A percentile compares a stretch with the other conserved stretches of the same genome.
Evolutionary conservation across 495 filamentous ascomycete species (phyloP).

Genomic region (Rhypophila decipiens): DNA sequence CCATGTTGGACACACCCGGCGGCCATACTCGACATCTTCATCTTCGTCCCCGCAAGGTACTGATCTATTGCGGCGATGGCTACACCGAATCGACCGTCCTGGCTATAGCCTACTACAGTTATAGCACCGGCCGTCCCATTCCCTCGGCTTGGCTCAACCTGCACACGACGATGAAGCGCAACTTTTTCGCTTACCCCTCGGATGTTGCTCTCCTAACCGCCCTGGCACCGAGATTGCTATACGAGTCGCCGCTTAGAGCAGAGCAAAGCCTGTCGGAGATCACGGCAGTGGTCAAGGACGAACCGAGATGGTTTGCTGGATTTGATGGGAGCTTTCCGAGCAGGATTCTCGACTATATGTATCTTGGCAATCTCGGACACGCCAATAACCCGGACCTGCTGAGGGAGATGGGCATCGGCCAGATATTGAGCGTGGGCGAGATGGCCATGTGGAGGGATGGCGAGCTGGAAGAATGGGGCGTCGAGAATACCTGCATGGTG

Average conservation of each 20-base stretch:
- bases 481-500: constrained; percentile 69
- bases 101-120: constrained; percentile 85
- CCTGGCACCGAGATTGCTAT: constrained; percentile 66
- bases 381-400: constrained; percentile 88
- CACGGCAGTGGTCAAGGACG: constrained; percentile 36
- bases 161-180: constrained; percentile 73
- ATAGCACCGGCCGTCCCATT: constrained; percentile 70
- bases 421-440: constrained; percentile 93
- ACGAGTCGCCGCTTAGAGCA: constrained; percentile 37
- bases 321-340: constrained; percentile 91
- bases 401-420: constrained; percentile 69
- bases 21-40: constrained; percentile 23
- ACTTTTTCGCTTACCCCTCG: constrained; percentile 92
- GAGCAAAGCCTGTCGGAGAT: constrained; percentile 36
- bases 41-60: constrained; percentile 51
- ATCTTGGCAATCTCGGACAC: constrained; percentile 85
- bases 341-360: constrained; percentile 88
- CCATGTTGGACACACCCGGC: constrained; percentile 19
- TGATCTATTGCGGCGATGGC: constrained; percentile 91
- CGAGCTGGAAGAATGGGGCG: constrained; percentile 60
- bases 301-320: constrained; percentile 72
- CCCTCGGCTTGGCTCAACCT: constrained; percentile 82
- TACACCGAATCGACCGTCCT: constrained; percentile 92
- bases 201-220: constrained; percentile 74
- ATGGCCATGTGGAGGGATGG: constrained; percentile 69